phyloP scores from a whole-genome alignment of 169 alveolate species.

The Cryptosporidium felis region DNA sequence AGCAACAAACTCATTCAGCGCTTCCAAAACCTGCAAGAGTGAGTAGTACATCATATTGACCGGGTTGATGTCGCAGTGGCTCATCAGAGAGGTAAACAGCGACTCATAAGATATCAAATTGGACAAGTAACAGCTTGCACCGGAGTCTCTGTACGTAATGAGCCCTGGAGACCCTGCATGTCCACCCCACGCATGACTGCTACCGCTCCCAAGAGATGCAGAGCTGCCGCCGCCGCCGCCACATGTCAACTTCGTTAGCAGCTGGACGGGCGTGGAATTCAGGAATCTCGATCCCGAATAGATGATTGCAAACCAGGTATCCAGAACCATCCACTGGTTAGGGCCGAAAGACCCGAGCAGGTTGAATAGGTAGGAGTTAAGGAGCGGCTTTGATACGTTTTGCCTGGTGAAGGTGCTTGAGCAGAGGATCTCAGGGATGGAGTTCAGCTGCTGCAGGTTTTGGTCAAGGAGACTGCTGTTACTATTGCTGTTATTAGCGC shows the following conservation, averaged over 20 bases:
- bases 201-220: no score
- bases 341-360: conserved; percentile 53
- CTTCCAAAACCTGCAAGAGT: conserved; percentile 1
- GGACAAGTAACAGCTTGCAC: conserved; percentile 21
- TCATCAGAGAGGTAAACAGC: conserved; percentile 29
- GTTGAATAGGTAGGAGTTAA: conserved; percentile 25
- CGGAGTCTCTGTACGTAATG: conserved; percentile 47
- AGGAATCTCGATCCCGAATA: not conserved
- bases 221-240: no score
- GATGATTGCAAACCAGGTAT: conserved; percentile 48
- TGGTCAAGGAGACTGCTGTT: not conserved
- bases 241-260: no score
- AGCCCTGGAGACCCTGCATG: no score
- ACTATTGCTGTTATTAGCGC: no score
- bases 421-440: conserved; percentile 5
- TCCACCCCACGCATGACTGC: no score
- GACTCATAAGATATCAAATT: conserved; percentile 39
- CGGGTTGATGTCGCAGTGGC: conserved; percentile 46
- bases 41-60: conserved; percentile 46
- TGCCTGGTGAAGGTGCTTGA: conserved; percentile 36
- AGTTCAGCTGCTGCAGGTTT: conserved; percentile 11
- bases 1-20: conserved; percentile 17
- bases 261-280: not conserved
- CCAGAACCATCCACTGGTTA: conserved; percentile 48
- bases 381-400: conserved; percentile 32